Evolutionary conservation across 2,329 filamentous ascomycete species (phyloP).

Genomic region (Lasiodiplodia sp.): DNA sequence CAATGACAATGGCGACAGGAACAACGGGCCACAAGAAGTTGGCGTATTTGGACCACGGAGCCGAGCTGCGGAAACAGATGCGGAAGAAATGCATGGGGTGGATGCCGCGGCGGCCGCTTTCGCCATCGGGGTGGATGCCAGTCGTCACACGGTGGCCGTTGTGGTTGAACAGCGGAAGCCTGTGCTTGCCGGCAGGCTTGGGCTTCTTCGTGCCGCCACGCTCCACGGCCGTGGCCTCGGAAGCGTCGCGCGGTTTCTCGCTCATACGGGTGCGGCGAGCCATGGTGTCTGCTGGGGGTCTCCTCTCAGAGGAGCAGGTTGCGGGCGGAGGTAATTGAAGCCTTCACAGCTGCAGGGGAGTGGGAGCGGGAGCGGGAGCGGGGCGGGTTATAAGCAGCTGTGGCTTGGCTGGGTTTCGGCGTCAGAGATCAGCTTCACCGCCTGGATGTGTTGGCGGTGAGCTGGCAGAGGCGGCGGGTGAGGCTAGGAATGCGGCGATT

Average conservation of each 20-base stretch:
- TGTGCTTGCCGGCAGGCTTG: constrained; percentile 14
- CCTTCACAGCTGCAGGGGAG: constrained; percentile 10
- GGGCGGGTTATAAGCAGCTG: neutral
- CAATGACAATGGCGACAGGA: constrained; percentile 72
- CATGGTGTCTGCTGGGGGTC: neutral
- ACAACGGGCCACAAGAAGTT: constrained; percentile 80
- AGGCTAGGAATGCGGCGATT: neutral
- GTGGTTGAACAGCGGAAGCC: constrained; percentile 46
- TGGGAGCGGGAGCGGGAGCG: neutral
- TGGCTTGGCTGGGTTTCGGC: constrained; percentile 7
- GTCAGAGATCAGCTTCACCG: constrained; percentile 8
- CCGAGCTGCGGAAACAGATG: constrained; percentile 70
- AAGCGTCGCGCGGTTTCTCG: constrained; percentile 12
- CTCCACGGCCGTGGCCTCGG: constrained; percentile 22
- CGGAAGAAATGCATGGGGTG: constrained; percentile 69
- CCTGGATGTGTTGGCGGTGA: constrained; percentile 8
- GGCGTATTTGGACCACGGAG: constrained; percentile 67
- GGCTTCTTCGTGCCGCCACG: constrained; percentile 27
- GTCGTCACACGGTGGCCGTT: constrained; percentile 53
- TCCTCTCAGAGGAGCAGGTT: constrained; percentile 3
- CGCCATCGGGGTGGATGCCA: constrained; percentile 61
- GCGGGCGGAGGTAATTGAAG: neutral
- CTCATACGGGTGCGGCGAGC: constrained; percentile 14
- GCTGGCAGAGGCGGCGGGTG: constrained; percentile 2
- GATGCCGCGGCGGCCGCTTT: constrained; percentile 72